A percentile compares a stretch with the other conserved stretches of the same genome.
Conservation (phyloP, 139 green algal species). For the Dunaliella sp. region DNA sequence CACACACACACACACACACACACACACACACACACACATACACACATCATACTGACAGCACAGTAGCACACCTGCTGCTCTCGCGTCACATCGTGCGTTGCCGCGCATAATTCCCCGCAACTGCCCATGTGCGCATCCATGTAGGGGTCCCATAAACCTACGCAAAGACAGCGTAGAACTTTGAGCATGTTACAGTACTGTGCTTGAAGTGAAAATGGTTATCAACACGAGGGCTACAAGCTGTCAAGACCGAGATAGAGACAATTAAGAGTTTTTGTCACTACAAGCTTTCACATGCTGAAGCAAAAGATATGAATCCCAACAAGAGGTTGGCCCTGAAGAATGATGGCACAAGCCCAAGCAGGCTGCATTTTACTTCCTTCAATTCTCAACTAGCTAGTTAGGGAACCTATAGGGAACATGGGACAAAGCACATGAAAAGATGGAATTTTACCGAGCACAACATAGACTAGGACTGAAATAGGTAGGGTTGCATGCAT, state of each 20-base stretch:
- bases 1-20: no score
- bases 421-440: no score
- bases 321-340: background rate
- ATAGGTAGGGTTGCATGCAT: no score
- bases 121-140: constrained; percentile 82
- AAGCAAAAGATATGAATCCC: background rate
- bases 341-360: no score
- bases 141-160: constrained; percentile 80
- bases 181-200: no score
- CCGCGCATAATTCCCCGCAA: constrained; percentile 72
- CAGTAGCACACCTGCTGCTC: constrained; percentile 46
- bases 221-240: background rate
- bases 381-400: no score
- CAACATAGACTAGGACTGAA: no score
- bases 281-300: background rate
- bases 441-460: no score
- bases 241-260: background rate
- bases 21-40: background rate
- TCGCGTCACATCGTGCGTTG: constrained; percentile 59
- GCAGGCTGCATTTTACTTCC: no score
- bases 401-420: no score
- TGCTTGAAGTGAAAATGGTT: background rate
- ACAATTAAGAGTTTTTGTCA: background rate
- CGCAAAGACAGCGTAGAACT: background rate
- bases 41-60: background rate